Percentiles rank a stretch among this genome's conserved stretches.
These are phyloP conservation scores for Sugiyamaella qingdaonensis DNA, from an alignment of 805 yeast species.

Conservation along the genomic window DNA sequence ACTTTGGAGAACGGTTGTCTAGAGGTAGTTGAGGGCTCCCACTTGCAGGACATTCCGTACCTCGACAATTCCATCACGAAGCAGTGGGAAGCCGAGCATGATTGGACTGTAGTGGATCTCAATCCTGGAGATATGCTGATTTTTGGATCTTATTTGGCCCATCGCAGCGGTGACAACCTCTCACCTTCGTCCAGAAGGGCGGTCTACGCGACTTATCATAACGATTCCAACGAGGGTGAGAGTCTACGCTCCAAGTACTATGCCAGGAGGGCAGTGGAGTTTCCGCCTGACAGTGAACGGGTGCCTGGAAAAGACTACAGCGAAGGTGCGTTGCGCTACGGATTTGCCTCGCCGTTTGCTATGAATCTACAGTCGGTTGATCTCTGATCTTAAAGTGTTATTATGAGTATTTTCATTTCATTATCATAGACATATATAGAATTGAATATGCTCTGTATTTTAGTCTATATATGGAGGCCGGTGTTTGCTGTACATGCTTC, in stretches of 20 bases:
- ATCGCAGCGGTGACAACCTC: slow-evolving; percentile 12
- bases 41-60: slow-evolving; percentile 1
- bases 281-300: slow-evolving; percentile 17
- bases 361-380: neutral
- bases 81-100: slow-evolving; percentile 14
- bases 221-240: slow-evolving; percentile 8
- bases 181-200: slow-evolving; percentile 12
- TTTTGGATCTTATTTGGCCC: slow-evolving; percentile 17
- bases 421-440: neutral
- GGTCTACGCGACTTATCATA: slow-evolving; percentile 15
- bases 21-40: slow-evolving; percentile 8
- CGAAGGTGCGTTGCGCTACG: slow-evolving; percentile 12
- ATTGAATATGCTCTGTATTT: neutral
- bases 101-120: slow-evolving; percentile 15
- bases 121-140: slow-evolving; percentile 7
- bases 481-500: neutral
- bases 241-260: slow-evolving; percentile 11
- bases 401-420: neutral
- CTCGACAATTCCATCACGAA: slow-evolving; percentile 7
- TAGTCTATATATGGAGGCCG: neutral
- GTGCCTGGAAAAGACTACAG: slow-evolving; percentile 11
- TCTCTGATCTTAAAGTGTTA: neutral
- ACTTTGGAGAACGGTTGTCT: slow-evolving; percentile 14
- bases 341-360: slow-evolving; percentile 14
- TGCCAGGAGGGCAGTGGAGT: slow-evolving; percentile 9